Evolutionary conservation across 1,284 basidiomycete species (phyloP), one percentile per base, ranked within the genome.

Genomic region (Bjerkandera adusta): DNA sequence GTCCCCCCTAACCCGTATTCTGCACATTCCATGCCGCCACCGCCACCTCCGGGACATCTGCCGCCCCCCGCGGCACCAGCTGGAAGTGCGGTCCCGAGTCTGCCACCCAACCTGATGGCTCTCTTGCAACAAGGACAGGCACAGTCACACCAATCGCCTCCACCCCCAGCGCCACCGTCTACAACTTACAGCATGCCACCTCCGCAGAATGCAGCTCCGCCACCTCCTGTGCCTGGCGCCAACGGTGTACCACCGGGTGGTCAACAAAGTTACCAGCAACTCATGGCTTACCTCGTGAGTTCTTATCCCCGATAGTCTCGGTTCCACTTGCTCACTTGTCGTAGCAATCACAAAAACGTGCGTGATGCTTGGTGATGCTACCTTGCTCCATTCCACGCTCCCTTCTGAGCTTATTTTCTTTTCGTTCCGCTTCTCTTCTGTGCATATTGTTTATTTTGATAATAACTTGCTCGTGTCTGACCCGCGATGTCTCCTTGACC

Each of bases 211-310:
- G 27, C 51, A 30, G 54, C 49, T 10, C 53, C n/a, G n/a, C n/a
- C n/a, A n/a, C n/a, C 50, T 22, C 49, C 62, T 4, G 56, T 56
- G 10, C 53, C 55, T n/a, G 57, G 56, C 11, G 55, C 56, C 18
- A 50, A 53, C n/a, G 24, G 57, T 2, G 49, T 51, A 25, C 55
- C 57, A 8, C 39, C 61, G 3, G 53, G 35, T 39, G 55, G 57
- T 15, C 53, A 54, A 1, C 51, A 49, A 35, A 57, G 56, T 8
- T 65, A 59, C 30, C 57, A 59, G 47, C 57, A 63, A 37, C 49
- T 62, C 10, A 63, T 64, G 63, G 60, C 59, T n/a, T 64, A 62
- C 43, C 48, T 64, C 30, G 63, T 64, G 43, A 47, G 63, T 51
- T 2, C 4, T n/a, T 13, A 8, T 10, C 4, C 21, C 25, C 15